phyloP scores from a whole-genome alignment of 2,329 filamentous ascomycete genomes.

The Fusarium torreyae region DNA sequence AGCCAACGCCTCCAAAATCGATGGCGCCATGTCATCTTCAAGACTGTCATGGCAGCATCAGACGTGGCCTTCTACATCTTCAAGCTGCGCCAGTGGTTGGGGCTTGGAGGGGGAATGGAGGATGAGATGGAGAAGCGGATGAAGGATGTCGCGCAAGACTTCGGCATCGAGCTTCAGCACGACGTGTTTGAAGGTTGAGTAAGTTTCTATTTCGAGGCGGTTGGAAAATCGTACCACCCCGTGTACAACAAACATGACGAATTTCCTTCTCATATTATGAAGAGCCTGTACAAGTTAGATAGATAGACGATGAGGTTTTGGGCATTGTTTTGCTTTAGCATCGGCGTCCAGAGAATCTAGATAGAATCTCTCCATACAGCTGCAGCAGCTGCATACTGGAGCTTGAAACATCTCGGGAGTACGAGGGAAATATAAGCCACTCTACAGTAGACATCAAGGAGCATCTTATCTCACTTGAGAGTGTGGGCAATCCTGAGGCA shows the following conservation, averaged over 20 bases:
- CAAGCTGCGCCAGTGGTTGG: conserved; percentile 82
- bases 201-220: background rate
- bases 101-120: conserved; percentile 88
- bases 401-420: conserved; percentile 1
- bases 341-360: conserved; percentile 5
- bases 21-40: conserved; percentile 86
- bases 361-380: conserved; percentile 11
- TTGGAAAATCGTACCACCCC: background rate
- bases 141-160: conserved; percentile 89
- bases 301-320: conserved; percentile 32
- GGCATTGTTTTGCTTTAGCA: conserved; percentile 7
- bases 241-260: conserved; percentile 31
- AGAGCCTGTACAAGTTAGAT: conserved; percentile 26
- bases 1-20: conserved; percentile 77
- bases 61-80: conserved; percentile 89
- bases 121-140: conserved; percentile 92
- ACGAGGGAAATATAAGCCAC: conserved; percentile 10
- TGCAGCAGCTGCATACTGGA: background rate
- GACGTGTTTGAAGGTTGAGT: conserved; percentile 85
- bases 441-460: background rate
- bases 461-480: background rate
- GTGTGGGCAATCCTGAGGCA: background rate
- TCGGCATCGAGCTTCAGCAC: conserved; percentile 92
- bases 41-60: conserved; percentile 79
- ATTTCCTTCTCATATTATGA: conserved; percentile 6